phyloP scores from a whole-genome alignment of 768 basidiomycete species.

The Pleurotus tuber-regium region DNA sequence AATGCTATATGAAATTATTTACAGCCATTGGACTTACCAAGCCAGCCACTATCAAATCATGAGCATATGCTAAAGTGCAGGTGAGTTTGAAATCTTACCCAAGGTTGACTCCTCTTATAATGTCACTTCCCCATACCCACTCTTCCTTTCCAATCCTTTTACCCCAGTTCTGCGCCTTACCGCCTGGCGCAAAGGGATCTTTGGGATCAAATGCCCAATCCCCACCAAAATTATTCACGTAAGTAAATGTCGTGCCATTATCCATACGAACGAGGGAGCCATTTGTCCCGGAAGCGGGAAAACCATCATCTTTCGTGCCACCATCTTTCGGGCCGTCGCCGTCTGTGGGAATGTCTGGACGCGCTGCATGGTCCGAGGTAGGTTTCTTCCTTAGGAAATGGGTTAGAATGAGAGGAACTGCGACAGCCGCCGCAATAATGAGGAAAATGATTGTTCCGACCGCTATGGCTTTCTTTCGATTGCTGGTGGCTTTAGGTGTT shows the following conservation, averaged over 20 bases:
- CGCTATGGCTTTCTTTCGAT: no score
- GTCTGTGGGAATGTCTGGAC: constrained; percentile 8
- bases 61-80: constrained; percentile 11
- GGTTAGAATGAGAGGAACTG: constrained; percentile 28
- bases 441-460: constrained; percentile 27
- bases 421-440: constrained; percentile 39
- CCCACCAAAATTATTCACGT: constrained; percentile 78
- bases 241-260: constrained; percentile 78
- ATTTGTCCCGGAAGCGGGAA: constrained; percentile 50
- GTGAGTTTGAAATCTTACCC: no score
- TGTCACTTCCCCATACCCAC: constrained; percentile 72
- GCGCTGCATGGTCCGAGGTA: constrained; percentile 9
- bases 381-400: constrained; percentile 18
- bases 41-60: constrained; percentile 39
- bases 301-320: no score
- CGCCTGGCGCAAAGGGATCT: constrained; percentile 70
- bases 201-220: constrained; percentile 74
- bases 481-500: no score
- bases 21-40: constrained; percentile 28
- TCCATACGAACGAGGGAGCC: constrained; percentile 69
- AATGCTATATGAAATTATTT: constrained; percentile 2
- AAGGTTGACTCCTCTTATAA: constrained; percentile 50
- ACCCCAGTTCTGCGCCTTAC: constrained; percentile 77
- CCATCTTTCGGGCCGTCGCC: constrained; percentile 13
- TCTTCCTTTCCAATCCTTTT: constrained; percentile 66